These are phyloP conservation scores for Staphylotrichum tortipilum DNA, from an alignment of 495 filamentous ascomycete species.

Conservation along the genomic window DNA sequence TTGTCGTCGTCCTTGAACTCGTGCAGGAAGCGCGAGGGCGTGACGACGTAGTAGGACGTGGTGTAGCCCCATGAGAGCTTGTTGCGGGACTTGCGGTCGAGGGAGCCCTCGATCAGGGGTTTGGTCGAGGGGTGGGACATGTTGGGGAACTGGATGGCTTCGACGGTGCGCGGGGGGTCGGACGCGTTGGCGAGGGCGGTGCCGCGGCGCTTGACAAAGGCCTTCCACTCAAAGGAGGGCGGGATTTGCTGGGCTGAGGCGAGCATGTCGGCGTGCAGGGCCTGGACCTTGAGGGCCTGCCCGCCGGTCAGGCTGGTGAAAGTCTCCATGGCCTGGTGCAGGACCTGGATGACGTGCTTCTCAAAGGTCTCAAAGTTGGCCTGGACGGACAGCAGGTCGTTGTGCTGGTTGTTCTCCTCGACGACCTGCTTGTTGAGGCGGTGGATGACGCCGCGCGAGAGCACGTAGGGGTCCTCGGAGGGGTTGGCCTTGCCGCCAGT, in stretches of 20 bases:
- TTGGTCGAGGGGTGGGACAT: constrained; percentile 72
- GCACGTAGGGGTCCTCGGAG: constrained; percentile 76
- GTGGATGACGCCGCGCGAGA: constrained; percentile 72
- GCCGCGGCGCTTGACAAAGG: constrained; percentile 62
- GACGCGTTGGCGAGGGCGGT: constrained; percentile 72
- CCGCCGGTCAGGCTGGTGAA: constrained; percentile 69
- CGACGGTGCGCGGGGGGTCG: constrained; percentile 58
- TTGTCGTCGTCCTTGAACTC: constrained; percentile 95
- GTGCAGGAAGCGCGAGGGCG: constrained; percentile 75
- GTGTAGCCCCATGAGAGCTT: constrained; percentile 66
- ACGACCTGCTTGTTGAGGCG: constrained; percentile 82
- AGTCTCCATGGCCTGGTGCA: constrained; percentile 70
- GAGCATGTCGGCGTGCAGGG: constrained; percentile 77
- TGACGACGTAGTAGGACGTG: constrained; percentile 82
- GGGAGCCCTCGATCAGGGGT: constrained; percentile 72
- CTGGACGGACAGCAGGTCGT: constrained; percentile 83
- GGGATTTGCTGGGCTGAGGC: constrained; percentile 68
- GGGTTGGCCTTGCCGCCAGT: constrained; percentile 57
- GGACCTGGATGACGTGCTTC: constrained; percentile 68
- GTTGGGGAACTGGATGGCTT: constrained; percentile 75
- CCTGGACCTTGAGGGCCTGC: constrained; percentile 70
- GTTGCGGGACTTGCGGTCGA: constrained; percentile 80
- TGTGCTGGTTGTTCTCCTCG: constrained; percentile 89
- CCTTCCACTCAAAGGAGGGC: constrained; percentile 86
- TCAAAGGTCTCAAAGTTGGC: constrained; percentile 85